A percentile compares a stretch with the other conserved stretches of the same genome.
These are phyloP conservation scores for Trypanosoma boissoni DNA, from an alignment of 208 protist species.

Conservation along the genomic window DNA sequence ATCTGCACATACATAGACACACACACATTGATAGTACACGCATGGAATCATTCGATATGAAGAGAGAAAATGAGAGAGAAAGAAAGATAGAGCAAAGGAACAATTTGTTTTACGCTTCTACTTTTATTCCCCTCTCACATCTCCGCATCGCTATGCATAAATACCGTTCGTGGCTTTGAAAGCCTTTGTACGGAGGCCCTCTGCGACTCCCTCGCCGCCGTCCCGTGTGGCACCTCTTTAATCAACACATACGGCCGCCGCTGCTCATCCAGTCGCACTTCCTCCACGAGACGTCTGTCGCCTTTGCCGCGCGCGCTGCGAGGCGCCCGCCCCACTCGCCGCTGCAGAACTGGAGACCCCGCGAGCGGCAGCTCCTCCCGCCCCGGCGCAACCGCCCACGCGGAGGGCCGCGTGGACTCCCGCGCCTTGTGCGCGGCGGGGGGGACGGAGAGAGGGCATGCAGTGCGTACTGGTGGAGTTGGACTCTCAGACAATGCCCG, in stretches of 20 bases:
- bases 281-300: slow-evolving; percentile 41
- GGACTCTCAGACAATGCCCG: too few species aligned
- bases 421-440: slow-evolving; percentile 17
- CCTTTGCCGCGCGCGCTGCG: not conserved
- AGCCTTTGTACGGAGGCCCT: slow-evolving; percentile 44
- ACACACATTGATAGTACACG: too few species aligned
- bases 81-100: too few species aligned
- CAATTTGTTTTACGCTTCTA: too few species aligned
- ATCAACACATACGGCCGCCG: slow-evolving; percentile 69
- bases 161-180: slow-evolving; percentile 40
- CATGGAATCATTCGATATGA: too few species aligned
- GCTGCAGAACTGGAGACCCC: slow-evolving; percentile 1
- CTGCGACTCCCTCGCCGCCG: slow-evolving; percentile 43
- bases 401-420: slow-evolving; percentile 56
- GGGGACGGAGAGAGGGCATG: too few species aligned
- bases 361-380: slow-evolving; percentile 15
- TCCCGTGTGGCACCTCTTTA: slow-evolving; percentile 43
- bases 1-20: too few species aligned
- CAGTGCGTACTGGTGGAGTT: too few species aligned
- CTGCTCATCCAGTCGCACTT: slow-evolving; percentile 72
- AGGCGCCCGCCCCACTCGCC: not conserved
- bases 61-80: too few species aligned
- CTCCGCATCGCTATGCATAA: slow-evolving; percentile 24
- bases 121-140: too few species aligned
- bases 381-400: slow-evolving; percentile 64